Evolutionary conservation across 371 early-diverging fungal genomes (phyloP).

Genomic region (Mortierella polycephala): DNA sequence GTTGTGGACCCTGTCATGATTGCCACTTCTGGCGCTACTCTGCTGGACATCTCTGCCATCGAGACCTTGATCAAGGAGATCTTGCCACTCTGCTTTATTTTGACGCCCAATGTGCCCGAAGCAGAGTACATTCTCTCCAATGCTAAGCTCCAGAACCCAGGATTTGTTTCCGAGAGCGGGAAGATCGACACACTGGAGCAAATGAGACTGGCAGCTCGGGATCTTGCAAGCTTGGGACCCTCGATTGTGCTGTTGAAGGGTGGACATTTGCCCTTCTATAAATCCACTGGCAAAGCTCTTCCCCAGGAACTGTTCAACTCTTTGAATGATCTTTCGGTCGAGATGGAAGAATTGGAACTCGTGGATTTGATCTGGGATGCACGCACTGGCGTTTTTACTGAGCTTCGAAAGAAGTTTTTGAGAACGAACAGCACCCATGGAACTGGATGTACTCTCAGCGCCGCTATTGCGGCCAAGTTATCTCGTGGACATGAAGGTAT

Average conservation of each 20-base stretch:
- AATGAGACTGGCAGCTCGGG: slow-evolving; percentile 66
- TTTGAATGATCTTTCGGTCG: slow-evolving; percentile 28
- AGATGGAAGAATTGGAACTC: slow-evolving; percentile 53
- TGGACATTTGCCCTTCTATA: slow-evolving; percentile 75
- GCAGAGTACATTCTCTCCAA: slow-evolving; percentile 64
- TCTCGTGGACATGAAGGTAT: slow-evolving; percentile 68
- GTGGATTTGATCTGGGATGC: slow-evolving; percentile 77
- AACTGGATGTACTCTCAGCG: slow-evolving; percentile 87
- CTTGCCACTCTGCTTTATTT: slow-evolving; percentile 73
- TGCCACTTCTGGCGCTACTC: slow-evolving; percentile 74
- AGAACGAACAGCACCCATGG: slow-evolving; percentile 82
- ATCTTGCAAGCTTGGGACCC: slow-evolving; percentile 61
- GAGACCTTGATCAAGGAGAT: slow-evolving; percentile 62
- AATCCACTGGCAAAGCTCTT: slow-evolving; percentile 29
- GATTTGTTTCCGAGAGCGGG: slow-evolving; percentile 13
- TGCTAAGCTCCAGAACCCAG: slow-evolving; percentile 24
- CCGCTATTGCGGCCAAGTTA: slow-evolving; percentile 81
- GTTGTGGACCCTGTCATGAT: slow-evolving; percentile 93
- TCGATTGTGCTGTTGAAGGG: slow-evolving; percentile 81
- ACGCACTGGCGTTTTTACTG: slow-evolving; percentile 40
- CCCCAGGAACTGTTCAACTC: slow-evolving; percentile 27
- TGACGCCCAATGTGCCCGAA: slow-evolving; percentile 89
- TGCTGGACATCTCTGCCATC: slow-evolving; percentile 74
- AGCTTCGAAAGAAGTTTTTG: slow-evolving; percentile 67
- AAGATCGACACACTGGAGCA: slow-evolving; percentile 62